Percentiles rank a stretch among this genome's conserved stretches.
Evolutionary conservation across 257 asterid species (phyloP).

Genomic region (Capsicum chinense): DNA sequence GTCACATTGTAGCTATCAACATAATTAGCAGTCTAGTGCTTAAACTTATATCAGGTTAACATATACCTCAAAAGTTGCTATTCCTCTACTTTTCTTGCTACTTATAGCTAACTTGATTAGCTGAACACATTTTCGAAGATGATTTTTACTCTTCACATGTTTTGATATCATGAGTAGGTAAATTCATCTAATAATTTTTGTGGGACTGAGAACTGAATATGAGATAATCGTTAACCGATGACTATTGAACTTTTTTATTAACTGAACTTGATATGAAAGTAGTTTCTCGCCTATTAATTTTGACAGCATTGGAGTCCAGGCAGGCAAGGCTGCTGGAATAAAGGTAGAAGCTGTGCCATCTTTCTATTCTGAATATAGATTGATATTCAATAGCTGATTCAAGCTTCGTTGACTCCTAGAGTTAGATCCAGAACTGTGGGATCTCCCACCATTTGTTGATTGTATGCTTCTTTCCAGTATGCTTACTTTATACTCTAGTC

Average conservation of each 20-base stretch:
- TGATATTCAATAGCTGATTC: constrained; percentile 68
- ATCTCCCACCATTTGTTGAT: constrained; percentile 80
- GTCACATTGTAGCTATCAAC: too few species aligned
- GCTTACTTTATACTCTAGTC: constrained; percentile 11
- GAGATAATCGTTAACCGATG: neutral
- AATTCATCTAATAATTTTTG: neutral
- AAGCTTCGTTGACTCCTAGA: constrained; percentile 73
- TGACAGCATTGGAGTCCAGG: constrained; percentile 84
- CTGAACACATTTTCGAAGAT: neutral
- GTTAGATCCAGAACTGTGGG: constrained; percentile 80
- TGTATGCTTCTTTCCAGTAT: constrained; percentile 48
- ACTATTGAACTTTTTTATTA: neutral
- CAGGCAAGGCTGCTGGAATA: constrained; percentile 92
- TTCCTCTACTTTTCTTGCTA: too few species aligned
- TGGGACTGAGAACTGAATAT: constrained; percentile 17
- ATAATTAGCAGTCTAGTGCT: too few species aligned
- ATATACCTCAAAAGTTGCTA: too few species aligned
- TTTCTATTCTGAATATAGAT: constrained; percentile 55
- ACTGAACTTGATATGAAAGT: neutral
- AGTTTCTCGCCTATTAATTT: constrained; percentile 16
- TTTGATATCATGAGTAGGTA: neutral
- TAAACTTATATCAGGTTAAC: too few species aligned
- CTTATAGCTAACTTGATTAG: too few species aligned
- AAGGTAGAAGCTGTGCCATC: constrained; percentile 90
- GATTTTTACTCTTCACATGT: neutral